Percentiles rank a stretch among this genome's conserved stretches.
phyloP scores from a whole-genome alignment of 345 rosid genomes.

The Trapa incisa region DNA sequence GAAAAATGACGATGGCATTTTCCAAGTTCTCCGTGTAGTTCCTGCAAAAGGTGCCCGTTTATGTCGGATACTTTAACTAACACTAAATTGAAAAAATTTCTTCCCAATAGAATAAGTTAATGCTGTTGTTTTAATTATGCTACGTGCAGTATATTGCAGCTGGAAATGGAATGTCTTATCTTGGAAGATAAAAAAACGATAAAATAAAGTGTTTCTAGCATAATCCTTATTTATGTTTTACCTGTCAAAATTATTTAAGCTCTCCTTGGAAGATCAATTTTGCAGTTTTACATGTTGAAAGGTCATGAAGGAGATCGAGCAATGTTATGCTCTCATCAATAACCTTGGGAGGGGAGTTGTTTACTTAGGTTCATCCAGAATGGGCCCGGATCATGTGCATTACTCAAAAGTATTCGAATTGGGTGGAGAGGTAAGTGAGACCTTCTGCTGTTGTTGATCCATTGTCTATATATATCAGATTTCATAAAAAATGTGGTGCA shows the following conservation, averaged over 20 bases:
- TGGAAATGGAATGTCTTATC: background rate
- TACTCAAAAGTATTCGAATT: slow-evolving; percentile 48
- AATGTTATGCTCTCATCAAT: slow-evolving; percentile 58
- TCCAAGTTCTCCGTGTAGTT: background rate
- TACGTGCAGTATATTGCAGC: background rate
- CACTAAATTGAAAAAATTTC: background rate
- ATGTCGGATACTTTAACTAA: background rate
- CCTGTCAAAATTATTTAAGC: background rate
- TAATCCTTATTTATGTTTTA: background rate
- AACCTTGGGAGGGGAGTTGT: slow-evolving; percentile 75
- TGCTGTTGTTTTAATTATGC: background rate
- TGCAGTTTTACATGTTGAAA: slow-evolving; percentile 20
- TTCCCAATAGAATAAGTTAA: background rate
- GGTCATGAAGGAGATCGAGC: slow-evolving; percentile 70
- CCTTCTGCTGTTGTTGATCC: slow-evolving; percentile 2
- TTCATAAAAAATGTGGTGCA: background rate
- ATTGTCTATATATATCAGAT: background rate
- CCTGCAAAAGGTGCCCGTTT: background rate
- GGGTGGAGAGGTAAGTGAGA: slow-evolving; percentile 49
- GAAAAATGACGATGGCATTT: background rate
- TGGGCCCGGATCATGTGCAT: slow-evolving; percentile 59
- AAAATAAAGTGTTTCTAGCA: background rate
- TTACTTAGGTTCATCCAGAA: slow-evolving; percentile 82
- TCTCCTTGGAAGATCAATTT: background rate
- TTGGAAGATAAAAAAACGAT: background rate